Base-by-base conservation (phyloP, 805 yeast species). In the Teunomyces barrocoloradensis region DNA sequence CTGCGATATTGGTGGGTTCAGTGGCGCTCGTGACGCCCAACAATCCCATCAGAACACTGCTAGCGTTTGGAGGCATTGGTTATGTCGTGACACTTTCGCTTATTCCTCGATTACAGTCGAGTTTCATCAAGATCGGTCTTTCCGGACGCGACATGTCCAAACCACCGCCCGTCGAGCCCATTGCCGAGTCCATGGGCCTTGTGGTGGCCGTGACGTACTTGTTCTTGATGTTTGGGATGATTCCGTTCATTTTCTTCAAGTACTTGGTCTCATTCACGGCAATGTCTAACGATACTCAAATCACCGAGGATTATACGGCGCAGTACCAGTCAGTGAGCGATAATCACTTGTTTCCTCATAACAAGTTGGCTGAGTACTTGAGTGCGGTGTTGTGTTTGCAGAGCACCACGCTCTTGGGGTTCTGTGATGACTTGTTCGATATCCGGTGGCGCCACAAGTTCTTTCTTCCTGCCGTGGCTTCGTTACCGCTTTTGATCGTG, bases 361-460 rank as follows among this genome's bases (percentile, higher is more conserved):
- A 80, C 52, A 87, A 85, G 64, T 73, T 94, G 45, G 85, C 96
- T 0, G 95, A 89, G 54, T 94, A 85, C 65, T 75, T 94, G 53
- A 83, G 96, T 57, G 95, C 95, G 4, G 73, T 92, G 7, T 68
- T 94, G 50, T 89, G 96, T 51, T 68, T 94, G 42, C 89, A 89
- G 66, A 81, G 89, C 54, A 91, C 94, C 64, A 77, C 90, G 12
- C 70, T 94, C 37, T 72, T 94, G 38, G 99, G 99, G 0, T 75
- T 94, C 27, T 86, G 95, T 42, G 99, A 94, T 66, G 99, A 94
- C 70, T 74, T 94, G 57, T 94, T 94, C 61, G 99, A 94, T 66
- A 82, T 94, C 53, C 79, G 96, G 56, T 94, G 99, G 99, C 78
- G 99, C 61, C 96, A 94, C 71, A 94, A 94, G 73, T 89, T 94